These are phyloP conservation scores for Aspergillaceae sp. DNA, from an alignment of 2,329 filamentous ascomycete species.

Conservation along the genomic window DNA sequence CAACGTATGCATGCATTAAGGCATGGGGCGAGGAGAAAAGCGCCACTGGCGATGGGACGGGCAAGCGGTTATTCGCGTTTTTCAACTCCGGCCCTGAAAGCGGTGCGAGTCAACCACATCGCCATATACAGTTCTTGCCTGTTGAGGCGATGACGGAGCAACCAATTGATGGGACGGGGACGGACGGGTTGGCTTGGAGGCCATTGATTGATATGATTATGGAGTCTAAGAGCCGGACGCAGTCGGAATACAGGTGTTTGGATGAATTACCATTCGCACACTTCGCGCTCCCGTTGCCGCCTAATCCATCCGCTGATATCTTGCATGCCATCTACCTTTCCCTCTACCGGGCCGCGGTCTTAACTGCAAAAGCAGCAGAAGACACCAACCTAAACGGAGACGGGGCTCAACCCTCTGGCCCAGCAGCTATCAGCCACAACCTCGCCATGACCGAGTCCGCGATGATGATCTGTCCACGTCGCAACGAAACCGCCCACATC, in stretches of 20 bases:
- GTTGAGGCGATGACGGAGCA: conserved; percentile 35
- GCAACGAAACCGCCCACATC: conserved; percentile 37
- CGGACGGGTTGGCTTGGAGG: conserved; percentile 31
- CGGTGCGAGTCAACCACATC: conserved; percentile 41
- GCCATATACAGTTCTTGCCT: conserved; percentile 42
- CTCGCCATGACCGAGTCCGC: conserved; percentile 46
- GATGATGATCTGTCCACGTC: conserved; percentile 48
- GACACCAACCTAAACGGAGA: conserved; percentile 11
- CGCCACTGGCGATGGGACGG: conserved; percentile 1
- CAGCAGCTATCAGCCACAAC: conserved; percentile 49
- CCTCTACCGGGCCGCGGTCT: conserved; percentile 34
- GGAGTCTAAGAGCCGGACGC: conserved; percentile 3
- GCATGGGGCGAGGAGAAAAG: conserved; percentile 25
- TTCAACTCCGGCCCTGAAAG: conserved; percentile 43
- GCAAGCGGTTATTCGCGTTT: conserved; percentile 37
- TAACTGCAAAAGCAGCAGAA: conserved; percentile 13
- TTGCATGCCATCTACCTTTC: conserved; percentile 33
- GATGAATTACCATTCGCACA: conserved; percentile 42
- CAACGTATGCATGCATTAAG: conserved; percentile 34
- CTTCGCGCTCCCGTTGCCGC: conserved; percentile 37
- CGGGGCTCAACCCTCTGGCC: conserved; percentile 14
- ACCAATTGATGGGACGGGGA: conserved; percentile 8
- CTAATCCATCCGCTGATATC: conserved; percentile 29
- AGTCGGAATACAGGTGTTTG: conserved; percentile 17
- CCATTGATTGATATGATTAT: conserved; percentile 39